phyloP scores from a whole-genome alignment of 2,329 filamentous ascomycete species.

The Ascomycota sp. region DNA sequence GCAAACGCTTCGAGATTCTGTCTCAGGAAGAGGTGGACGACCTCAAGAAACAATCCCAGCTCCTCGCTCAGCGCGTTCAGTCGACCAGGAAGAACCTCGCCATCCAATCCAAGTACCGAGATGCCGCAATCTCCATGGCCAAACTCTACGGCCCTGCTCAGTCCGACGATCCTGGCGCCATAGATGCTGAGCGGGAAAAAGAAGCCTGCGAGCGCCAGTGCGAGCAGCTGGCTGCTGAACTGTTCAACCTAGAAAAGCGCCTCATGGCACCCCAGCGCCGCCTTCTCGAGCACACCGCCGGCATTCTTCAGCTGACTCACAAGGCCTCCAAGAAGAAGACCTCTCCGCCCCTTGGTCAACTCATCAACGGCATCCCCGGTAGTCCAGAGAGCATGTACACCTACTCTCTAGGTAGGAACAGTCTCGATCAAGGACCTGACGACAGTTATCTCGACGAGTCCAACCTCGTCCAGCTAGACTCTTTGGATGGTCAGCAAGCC shows the following conservation, averaged over 20 bases:
- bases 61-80: slow-evolving; percentile 55
- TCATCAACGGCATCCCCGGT: slow-evolving; percentile 39
- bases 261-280: slow-evolving; percentile 51
- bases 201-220: slow-evolving; percentile 56
- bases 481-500: slow-evolving; percentile 25
- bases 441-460: slow-evolving; percentile 54
- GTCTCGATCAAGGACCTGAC: slow-evolving; percentile 29
- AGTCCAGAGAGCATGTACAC: slow-evolving; percentile 59
- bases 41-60: slow-evolving; percentile 66
- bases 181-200: slow-evolving; percentile 52
- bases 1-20: slow-evolving; percentile 62
- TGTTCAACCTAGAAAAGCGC: slow-evolving; percentile 59
- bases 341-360: slow-evolving; percentile 17
- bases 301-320: slow-evolving; percentile 77
- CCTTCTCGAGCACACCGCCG: slow-evolving; percentile 75
- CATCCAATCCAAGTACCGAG: slow-evolving; percentile 80
- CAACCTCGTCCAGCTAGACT: slow-evolving; percentile 49
- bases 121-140: slow-evolving; percentile 72
- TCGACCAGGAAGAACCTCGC: slow-evolving; percentile 62
- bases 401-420: slow-evolving; percentile 38
- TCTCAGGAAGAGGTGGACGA: slow-evolving; percentile 80
- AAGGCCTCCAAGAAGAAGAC: slow-evolving; percentile 40
- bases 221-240: slow-evolving; percentile 59
- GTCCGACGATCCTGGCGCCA: slow-evolving; percentile 24
- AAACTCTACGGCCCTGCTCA: slow-evolving; percentile 50